Evolutionary conservation across 352 stramenopile genomes (phyloP).

Genomic region (Globisporangium barbulae): DNA sequence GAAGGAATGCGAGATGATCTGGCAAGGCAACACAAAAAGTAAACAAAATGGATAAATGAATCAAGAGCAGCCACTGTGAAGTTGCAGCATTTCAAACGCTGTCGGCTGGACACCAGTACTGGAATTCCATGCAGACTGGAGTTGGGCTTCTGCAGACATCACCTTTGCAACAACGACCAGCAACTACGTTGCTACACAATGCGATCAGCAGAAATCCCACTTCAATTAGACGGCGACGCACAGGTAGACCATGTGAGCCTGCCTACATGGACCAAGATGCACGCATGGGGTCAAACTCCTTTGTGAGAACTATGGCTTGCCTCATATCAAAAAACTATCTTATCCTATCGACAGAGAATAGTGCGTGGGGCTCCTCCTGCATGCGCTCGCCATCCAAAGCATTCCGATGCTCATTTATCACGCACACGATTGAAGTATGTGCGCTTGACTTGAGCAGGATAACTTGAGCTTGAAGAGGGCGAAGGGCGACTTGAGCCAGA

Average conservation of each 20-base stretch:
- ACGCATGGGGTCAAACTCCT: not conserved
- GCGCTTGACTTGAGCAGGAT: not conserved
- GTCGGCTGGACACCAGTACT: no score
- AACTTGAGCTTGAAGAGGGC: not conserved
- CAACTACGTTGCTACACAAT: no score
- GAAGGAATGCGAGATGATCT: not conserved
- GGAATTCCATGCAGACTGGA: no score
- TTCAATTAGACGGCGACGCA: no score
- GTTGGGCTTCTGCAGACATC: no score
- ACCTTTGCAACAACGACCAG: no score
- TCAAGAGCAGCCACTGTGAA: not conserved
- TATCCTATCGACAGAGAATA: not conserved
- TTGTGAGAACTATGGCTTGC: not conserved
- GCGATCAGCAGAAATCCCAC: no score
- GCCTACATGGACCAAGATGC: no score
- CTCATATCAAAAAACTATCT: not conserved
- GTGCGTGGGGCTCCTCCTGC: not conserved
- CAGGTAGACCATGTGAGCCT: no score
- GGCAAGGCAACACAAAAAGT: not conserved
- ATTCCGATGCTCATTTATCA: not conserved
- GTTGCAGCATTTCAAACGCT: not conserved
- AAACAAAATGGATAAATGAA: not conserved
- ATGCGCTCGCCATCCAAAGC: not conserved
- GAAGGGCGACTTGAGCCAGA: not conserved
- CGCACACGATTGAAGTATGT: not conserved